phyloP scores from a whole-genome alignment of 371 early-diverging fungal genomes.

The Mortierella sp. region DNA sequence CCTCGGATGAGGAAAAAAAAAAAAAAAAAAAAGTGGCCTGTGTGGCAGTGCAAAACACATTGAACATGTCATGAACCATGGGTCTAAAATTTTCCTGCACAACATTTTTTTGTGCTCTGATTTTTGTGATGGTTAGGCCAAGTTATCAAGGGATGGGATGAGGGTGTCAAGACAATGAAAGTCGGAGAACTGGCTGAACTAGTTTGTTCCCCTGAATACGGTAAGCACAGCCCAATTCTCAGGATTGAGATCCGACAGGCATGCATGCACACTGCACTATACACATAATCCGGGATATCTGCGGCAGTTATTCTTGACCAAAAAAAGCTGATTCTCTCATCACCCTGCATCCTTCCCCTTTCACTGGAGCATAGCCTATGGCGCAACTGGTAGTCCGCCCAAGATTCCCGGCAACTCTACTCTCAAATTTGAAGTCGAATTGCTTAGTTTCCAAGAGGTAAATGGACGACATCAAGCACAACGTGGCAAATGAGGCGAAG shows the following conservation, averaged over 20 bases:
- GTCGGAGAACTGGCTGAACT: constrained; percentile 67
- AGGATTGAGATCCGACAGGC: no score
- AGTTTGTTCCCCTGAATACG: constrained; percentile 64
- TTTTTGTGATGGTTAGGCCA: constrained; percentile 31
- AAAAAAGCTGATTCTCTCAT: not conserved
- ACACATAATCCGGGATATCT: no score
- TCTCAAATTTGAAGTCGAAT: constrained; percentile 65
- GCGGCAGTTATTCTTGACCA: no score
- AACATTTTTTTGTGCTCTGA: not conserved
- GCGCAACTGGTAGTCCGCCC: constrained; percentile 61
- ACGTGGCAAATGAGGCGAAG: not conserved
- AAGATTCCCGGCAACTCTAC: constrained; percentile 64
- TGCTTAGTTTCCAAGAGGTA: constrained; percentile 65
- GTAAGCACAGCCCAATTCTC: constrained; percentile 39
- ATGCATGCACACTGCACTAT: not conserved
- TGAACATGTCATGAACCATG: no score
- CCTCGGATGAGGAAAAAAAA: no score
- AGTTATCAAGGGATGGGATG: constrained; percentile 69
- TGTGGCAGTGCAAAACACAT: no score
- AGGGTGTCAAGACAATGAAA: constrained; percentile 69
- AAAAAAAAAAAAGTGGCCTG: no score
- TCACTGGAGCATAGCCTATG: constrained; percentile 61
- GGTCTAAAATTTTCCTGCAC: no score
- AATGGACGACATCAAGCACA: not conserved
- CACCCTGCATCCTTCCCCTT: no score